Base-by-base conservation (phyloP, 129 eudicot genomes). In the Saussurea involucrata region DNA sequence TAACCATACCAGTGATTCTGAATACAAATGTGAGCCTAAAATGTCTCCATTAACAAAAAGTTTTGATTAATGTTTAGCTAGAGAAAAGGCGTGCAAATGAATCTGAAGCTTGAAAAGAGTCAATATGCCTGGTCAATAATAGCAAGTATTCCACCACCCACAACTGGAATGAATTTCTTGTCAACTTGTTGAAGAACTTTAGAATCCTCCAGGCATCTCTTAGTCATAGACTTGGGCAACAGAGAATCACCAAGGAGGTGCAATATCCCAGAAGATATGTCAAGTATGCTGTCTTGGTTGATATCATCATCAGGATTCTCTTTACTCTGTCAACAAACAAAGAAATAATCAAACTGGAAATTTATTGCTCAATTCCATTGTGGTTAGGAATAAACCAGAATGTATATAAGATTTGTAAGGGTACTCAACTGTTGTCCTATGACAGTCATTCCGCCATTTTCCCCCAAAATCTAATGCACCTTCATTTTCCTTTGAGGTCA, bases 101-200 rank as follows among this genome's bases (percentile, higher is more conserved):
- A 75, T 66, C 60, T 36, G 21, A 53, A 20, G 64, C 31, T 21
- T 7, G 40, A 69, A 10, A 66, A 33, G 71, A 58, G 53, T 49
- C 68, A 46, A 76, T 72, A 28, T 87, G 85, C 99, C 92, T 95
- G 99, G 84, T 95, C 99, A 78, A 95, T 92, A 69, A 95, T 61
- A 71, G 99, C 92, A 71, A 95, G 95, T 44, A 79, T 80, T 60
- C 86, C 89, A 11, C 88, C 83, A 66, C 89, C 95, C 66, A 95
- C 94, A 71, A 95, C 85, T 15, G 96, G 92, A 85, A 95, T 95
- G 86, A 86, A 95, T 85, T 95, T 95, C 84, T 69, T 87, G 85
- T 95, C 98, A 71, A 95, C 90, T 83, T 95, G 99, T 71, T 76
- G 86, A 80, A 95, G 99, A 79, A 92, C 96, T 88, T 85, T 88